Evolutionary conservation across 306 rosid genomes (phyloP).

Genomic region (Mimosa pudica): DNA sequence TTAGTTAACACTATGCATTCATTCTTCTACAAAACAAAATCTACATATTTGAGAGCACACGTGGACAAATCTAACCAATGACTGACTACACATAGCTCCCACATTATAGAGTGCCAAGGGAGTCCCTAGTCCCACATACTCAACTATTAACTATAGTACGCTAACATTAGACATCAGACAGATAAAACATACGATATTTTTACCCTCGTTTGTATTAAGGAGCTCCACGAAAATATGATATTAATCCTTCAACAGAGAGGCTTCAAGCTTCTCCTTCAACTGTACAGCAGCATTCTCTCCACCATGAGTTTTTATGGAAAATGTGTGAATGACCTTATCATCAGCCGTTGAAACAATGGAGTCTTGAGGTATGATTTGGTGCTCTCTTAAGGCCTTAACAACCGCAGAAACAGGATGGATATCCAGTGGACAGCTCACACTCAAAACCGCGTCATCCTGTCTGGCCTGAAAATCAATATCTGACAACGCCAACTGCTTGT

Average conservation of each 20-base stretch:
- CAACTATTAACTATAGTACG: neutral
- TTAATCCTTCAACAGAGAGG: conserved; percentile 50
- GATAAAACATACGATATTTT: neutral
- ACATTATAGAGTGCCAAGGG: neutral
- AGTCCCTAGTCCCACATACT: conserved; percentile 1
- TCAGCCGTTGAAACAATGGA: conserved; percentile 45
- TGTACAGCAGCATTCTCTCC: conserved; percentile 58
- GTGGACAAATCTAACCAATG: neutral
- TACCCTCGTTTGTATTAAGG: neutral
- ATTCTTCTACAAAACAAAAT: neutral
- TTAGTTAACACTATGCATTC: neutral
- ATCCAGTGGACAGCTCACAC: conserved; percentile 63
- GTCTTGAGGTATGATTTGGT: conserved; percentile 56
- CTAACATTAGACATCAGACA: neutral
- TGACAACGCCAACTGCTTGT: conserved; percentile 32
- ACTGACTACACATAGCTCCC: neutral
- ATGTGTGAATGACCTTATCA: conserved; percentile 54
- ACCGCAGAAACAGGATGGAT: conserved; percentile 63
- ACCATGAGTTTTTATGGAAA: conserved; percentile 49
- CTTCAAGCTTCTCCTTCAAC: conserved; percentile 64
- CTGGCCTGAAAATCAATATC: conserved; percentile 57
- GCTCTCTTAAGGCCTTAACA: conserved; percentile 53
- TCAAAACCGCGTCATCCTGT: conserved; percentile 54
- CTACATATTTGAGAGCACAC: neutral
- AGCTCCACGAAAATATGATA: conserved; percentile 6